Evolutionary conservation across 345 rosid genomes (phyloP), one percentile per base, ranked within the genome.

Genomic region (Sonneratia alba): DNA sequence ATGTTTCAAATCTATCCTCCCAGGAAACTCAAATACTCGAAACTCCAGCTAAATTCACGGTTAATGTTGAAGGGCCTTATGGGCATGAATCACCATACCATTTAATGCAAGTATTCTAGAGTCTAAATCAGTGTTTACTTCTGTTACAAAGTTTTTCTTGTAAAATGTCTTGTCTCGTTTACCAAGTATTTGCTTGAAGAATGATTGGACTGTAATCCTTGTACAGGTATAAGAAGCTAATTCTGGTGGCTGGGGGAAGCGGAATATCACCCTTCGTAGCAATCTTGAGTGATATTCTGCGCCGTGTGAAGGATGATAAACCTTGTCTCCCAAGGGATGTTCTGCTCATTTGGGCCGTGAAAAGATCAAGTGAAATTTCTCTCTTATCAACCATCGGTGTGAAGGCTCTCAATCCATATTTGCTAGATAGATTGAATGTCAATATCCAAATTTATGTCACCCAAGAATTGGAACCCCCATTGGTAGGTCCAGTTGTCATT

Each of bases 191-290:
- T 57, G 32, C 63, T 57, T 22, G 32, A 22, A 57, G 34, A 57
- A 7, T 57, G 34, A 57, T 47, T 57, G 36, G 72, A 32, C 14
- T n/a, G 47, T 69, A 9, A 40, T 70, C 36, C 57, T 45, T n/a
- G 34, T 63, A 21, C 72, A 85, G 88, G 84, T 85, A 85, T 69
- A 77, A 79, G 43, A 77, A 82, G 70, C 81, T 85, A 57, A 68
- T 85, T 43, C 65, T 85, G 65, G 84, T 85, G 68, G 85, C 88
- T 9, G 88, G 88, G 48, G 88, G 88, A 71, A 77, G 82, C 63
- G 88, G 88, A n/a, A 85, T 85, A 65, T 82, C 88, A 49, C 88
- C 88, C 3, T 85, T 84, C 74, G 42, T 84, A 66, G 87, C 87
- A 14, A 78, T 84, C 57, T 55, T 84, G 76, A 76, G 83, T 53